Percentiles rank a stretch among this genome's conserved stretches.
Conservation (phyloP, 2,329 filamentous ascomycete genomes). For the Penicillium sp. region DNA sequence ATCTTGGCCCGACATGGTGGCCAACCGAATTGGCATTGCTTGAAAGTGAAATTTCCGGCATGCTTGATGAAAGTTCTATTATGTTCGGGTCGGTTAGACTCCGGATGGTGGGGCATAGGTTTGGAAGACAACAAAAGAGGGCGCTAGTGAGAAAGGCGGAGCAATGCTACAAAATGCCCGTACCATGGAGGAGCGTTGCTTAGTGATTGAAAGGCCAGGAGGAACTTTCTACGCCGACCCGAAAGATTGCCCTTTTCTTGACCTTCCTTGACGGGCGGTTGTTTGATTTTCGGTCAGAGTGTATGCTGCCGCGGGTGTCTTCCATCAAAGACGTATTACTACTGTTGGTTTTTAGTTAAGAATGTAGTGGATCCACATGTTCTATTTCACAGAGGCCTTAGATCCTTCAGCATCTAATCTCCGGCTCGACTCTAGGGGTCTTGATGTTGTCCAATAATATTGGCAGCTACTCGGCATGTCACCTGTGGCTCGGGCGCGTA, state of each 20-base stretch:
- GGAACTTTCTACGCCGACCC: conserved; percentile 1
- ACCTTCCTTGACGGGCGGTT: not conserved
- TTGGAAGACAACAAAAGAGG: conserved; percentile 1
- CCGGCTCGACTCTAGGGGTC: no score
- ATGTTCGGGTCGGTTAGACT: not conserved
- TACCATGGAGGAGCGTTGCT: not conserved
- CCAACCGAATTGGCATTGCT: not conserved
- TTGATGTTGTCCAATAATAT: no score
- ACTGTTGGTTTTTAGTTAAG: no score
- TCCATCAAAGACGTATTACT: no score
- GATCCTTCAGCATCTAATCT: no score
- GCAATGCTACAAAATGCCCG: not conserved
- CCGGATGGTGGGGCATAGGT: not conserved
- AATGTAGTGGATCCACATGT: no score
- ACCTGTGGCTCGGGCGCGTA: no score
- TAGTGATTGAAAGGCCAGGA: not conserved
- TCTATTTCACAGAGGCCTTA: no score
- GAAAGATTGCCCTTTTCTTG: conserved; percentile 1
- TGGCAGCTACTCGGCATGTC: no score
- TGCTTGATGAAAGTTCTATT: not conserved
- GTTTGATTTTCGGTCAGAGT: not conserved
- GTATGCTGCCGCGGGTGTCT: no score
- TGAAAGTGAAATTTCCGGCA: not conserved
- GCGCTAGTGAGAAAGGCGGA: not conserved
- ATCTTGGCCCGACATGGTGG: conserved; percentile 1